phyloP scores from a whole-genome alignment of 495 filamentous ascomycete species.

The Cryomyces minteri region DNA sequence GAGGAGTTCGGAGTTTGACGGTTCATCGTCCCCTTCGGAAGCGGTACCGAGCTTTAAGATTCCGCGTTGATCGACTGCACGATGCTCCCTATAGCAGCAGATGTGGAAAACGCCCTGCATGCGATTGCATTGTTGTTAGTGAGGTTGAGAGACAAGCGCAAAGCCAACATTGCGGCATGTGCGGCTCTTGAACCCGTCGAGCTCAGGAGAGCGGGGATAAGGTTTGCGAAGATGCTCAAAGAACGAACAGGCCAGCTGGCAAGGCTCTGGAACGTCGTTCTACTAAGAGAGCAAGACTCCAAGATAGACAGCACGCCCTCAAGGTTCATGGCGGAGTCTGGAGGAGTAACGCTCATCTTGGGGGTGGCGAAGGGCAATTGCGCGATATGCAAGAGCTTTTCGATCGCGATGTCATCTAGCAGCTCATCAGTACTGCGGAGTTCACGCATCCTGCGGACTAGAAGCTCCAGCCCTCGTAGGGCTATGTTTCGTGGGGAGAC shows the following conservation, averaged over 20 bases:
- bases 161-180: constrained; percentile 5
- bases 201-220: background rate
- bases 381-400: constrained; percentile 7
- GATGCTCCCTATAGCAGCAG: constrained; percentile 36
- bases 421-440: constrained; percentile 28
- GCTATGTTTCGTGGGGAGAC: constrained; percentile 45
- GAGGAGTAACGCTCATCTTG: background rate
- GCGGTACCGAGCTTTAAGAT: constrained; percentile 1
- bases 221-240: background rate
- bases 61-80: constrained; percentile 24
- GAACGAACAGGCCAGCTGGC: too few relatives aligned
- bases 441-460: constrained; percentile 33
- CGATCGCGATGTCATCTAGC: constrained; percentile 14
- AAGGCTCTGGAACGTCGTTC: too few relatives aligned
- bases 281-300: constrained; percentile 27
- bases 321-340: constrained; percentile 7
- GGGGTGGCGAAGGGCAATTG: background rate
- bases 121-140: constrained; percentile 63
- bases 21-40: background rate
- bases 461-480: constrained; percentile 43
- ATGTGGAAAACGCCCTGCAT: constrained; percentile 43
- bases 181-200: background rate
- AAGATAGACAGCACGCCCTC: constrained; percentile 39
- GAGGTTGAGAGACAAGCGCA: constrained; percentile 68
- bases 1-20: constrained; percentile 41